Evolutionary conservation across 495 filamentous ascomycete species (phyloP), one percentile per base, ranked within the genome.

Genomic region (Hypoxylon fragiforme): DNA sequence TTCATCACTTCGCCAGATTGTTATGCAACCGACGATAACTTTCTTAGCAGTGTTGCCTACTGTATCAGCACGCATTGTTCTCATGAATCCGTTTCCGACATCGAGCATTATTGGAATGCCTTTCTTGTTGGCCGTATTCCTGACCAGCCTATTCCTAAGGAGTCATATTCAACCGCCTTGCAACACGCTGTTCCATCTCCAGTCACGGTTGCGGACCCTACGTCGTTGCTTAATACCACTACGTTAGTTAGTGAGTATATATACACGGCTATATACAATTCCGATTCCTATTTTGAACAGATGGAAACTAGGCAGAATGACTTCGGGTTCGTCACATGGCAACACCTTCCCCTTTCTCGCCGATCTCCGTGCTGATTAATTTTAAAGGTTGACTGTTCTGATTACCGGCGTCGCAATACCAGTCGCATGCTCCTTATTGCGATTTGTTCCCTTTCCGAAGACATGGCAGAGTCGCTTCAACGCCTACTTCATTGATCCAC

Each of bases 11-110:
- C 62, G 1, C 54, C 62, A 6, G 52, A 65, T n/a, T 76, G 73
- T 47, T 65, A 66, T 14, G 71, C 72, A 9, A 51, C 36, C 7
- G 62, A 73, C 50, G 55, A 62, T 14, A 49, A 52, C n/a, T 76
- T 50, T 36, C 70, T 74, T 15, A 52, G 36, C 1, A 76, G 67
- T 8, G 43, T 73, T 9, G 71, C 69, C 7, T 73, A 63, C n/a
- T 76, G 73, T 41, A 71, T 76, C 34, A 44, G 44, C 15, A 57
- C 56, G 2, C 60, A 54, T 7, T 74, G 73, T 44, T 20, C 40
- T 11, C 44, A 42, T 24, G 48, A 67, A 19, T 13, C 63, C 7
- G 38, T 44, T 7, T 69, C 44, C 19, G 44, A 57, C 24, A 42
- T 70, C 1, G 72, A 74, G 35, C 36, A 54, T 22, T 74, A 58